These are phyloP conservation scores for Schizochytrium sp. DNA, from an alignment of 108 stramenopile genomes.

Conservation along the genomic window DNA sequence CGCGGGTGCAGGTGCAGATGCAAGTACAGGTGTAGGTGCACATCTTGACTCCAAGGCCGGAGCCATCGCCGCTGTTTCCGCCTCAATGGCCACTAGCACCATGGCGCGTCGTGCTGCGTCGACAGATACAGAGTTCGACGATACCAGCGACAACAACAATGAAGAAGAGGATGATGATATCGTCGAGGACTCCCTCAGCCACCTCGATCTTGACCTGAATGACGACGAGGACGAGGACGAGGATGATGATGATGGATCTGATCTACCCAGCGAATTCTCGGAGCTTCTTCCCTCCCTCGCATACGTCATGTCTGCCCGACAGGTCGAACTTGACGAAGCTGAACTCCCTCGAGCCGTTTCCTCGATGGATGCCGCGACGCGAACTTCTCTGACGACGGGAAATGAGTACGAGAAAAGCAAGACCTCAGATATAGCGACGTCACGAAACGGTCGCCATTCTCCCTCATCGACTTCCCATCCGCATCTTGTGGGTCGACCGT, in stretches of 20 bases:
- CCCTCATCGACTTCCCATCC: not conserved
- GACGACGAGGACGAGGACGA: slow-evolving; percentile 5
- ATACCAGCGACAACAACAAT: no score
- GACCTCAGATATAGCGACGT: no score
- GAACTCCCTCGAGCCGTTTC: not conserved
- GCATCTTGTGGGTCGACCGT: not conserved
- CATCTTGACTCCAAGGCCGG: no score
- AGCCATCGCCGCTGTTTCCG: no score
- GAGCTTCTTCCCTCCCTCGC: not conserved
- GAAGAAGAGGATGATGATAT: not conserved
- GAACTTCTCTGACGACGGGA: not conserved
- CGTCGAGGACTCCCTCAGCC: not conserved
- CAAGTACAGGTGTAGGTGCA: no score
- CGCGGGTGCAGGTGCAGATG: no score
- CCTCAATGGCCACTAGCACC: no score
- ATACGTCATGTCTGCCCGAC: not conserved
- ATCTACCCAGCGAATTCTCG: not conserved
- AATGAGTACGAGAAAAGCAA: no score
- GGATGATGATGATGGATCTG: not conserved
- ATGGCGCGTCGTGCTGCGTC: no score
- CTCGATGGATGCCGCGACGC: not conserved
- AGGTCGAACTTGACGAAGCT: not conserved
- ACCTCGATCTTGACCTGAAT: not conserved
- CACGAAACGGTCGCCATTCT: no score
- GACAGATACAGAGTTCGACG: no score